Evolutionary conservation across 108 stramenopile species (phyloP).

Genomic region (Cyclotella distinguenda): DNA sequence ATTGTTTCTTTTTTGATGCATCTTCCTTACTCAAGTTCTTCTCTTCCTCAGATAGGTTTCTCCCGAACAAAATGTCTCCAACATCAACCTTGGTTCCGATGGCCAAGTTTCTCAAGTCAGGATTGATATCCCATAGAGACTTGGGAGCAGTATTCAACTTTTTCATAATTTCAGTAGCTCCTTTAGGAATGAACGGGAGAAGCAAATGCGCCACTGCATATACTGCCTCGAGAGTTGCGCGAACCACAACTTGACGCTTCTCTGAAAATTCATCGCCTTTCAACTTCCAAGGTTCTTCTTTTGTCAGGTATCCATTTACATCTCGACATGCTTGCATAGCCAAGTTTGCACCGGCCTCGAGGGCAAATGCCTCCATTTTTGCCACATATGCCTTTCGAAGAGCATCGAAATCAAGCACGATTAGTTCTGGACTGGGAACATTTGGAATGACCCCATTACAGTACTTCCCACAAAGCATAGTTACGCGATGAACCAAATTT

Average conservation of each 20-base stretch:
- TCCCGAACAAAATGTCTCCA: slow-evolving; percentile 79
- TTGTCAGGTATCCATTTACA: slow-evolving; percentile 92
- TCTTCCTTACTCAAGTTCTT: slow-evolving; percentile 60
- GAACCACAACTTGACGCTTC: slow-evolving; percentile 78
- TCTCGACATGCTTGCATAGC: slow-evolving; percentile 85
- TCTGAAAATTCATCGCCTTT: slow-evolving; percentile 86
- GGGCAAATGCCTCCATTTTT: slow-evolving; percentile 80
- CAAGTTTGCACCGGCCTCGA: slow-evolving; percentile 74
- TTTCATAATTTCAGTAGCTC: slow-evolving; percentile 82
- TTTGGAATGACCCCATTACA: slow-evolving; percentile 85
- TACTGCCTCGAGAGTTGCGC: slow-evolving; percentile 90
- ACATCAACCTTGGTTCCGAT: slow-evolving; percentile 70
- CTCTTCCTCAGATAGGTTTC: slow-evolving; percentile 62
- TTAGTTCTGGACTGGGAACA: slow-evolving; percentile 47
- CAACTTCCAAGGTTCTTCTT: slow-evolving; percentile 95
- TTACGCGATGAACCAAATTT: slow-evolving; percentile 95
- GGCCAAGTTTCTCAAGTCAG: slow-evolving; percentile 62
- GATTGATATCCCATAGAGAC: slow-evolving; percentile 49
- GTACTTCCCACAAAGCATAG: slow-evolving; percentile 84
- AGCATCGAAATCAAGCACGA: slow-evolving; percentile 62
- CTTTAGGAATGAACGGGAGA: slow-evolving; percentile 88
- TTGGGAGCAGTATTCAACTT: slow-evolving; percentile 82
- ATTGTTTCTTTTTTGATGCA: slow-evolving; percentile 71
- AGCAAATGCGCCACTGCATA: slow-evolving; percentile 93
- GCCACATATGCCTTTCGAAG: slow-evolving; percentile 53